A percentile compares a stretch with the other conserved stretches of the same genome.
These are phyloP conservation scores for Boletellus emodensis DNA, from an alignment of 768 basidiomycete species.

Conservation along the genomic window DNA sequence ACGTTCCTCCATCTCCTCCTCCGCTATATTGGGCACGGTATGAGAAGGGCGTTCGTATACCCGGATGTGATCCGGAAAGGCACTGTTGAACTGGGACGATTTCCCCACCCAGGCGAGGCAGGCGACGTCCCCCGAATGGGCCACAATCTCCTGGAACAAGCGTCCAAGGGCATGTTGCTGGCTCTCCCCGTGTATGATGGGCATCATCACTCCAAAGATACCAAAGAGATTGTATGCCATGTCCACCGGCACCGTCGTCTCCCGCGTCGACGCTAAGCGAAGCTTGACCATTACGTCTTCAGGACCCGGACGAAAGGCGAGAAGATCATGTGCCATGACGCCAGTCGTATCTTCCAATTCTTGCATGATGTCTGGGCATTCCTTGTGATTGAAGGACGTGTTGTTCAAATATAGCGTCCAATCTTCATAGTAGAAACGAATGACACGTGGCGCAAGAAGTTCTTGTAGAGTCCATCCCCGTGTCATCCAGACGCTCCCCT, in stretches of 20 bases:
- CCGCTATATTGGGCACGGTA: slow-evolving; percentile 5
- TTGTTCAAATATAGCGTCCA: slow-evolving; percentile 20
- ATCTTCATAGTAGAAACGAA: slow-evolving; percentile 20
- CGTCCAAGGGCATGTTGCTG: slow-evolving; percentile 18
- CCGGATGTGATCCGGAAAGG: slow-evolving; percentile 15
- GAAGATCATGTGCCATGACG: slow-evolving; percentile 5
- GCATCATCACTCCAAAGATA: slow-evolving; percentile 15
- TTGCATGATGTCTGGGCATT: slow-evolving; percentile 11
- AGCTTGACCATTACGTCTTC: slow-evolving; percentile 14
- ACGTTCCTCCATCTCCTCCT: slow-evolving; percentile 5
- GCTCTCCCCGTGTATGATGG: slow-evolving; percentile 16
- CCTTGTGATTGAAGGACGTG: slow-evolving; percentile 14
- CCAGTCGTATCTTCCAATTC: slow-evolving; percentile 12
- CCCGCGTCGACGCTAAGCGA: slow-evolving; percentile 18
- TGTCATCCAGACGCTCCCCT: slow-evolving; percentile 16
- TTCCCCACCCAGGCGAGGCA: slow-evolving; percentile 19
- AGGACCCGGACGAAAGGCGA: slow-evolving; percentile 9
- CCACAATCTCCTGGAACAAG: slow-evolving; percentile 16
- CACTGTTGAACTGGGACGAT: slow-evolving; percentile 20
- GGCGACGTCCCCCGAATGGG: slow-evolving; percentile 16
- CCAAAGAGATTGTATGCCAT: slow-evolving; percentile 23
- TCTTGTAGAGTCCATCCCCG: slow-evolving; percentile 25
- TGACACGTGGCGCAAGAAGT: slow-evolving; percentile 17
- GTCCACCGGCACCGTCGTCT: slow-evolving; percentile 17
- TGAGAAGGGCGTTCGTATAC: slow-evolving; percentile 5